These are phyloP conservation scores for Ogataea thermomethanolica DNA, from an alignment of 805 yeast species.

Conservation along the genomic window DNA sequence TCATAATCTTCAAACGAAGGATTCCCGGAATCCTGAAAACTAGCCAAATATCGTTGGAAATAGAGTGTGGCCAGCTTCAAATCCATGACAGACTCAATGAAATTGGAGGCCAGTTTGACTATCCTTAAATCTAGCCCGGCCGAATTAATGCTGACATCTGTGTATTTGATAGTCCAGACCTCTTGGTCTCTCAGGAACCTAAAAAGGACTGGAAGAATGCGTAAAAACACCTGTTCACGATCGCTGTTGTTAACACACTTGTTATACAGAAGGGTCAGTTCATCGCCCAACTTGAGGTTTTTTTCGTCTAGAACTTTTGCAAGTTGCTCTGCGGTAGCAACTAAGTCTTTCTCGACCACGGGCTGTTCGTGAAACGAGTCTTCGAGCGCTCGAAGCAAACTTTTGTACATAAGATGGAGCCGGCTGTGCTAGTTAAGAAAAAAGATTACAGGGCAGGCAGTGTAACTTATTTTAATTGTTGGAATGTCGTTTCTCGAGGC, in stretches of 20 bases:
- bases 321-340: background rate
- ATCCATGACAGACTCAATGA: conserved; percentile 11
- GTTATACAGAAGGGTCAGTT: conserved; percentile 1
- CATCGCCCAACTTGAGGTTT: conserved; percentile 3
- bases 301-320: background rate
- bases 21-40: conserved; percentile 6
- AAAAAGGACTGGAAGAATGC: conserved; percentile 34
- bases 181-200: conserved; percentile 32
- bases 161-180: conserved; percentile 49
- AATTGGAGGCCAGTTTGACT: conserved; percentile 3
- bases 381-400: conserved; percentile 4
- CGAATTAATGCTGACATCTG: conserved; percentile 53
- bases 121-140: conserved; percentile 48
- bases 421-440: conserved; percentile 1
- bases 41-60: conserved; percentile 24
- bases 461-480: conserved; percentile 3
- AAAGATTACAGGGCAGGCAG: conserved; percentile 3
- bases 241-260: conserved; percentile 21
- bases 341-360: background rate
- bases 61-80: conserved; percentile 15
- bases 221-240: conserved; percentile 39
- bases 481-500: conserved; percentile 23
- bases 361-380: background rate
- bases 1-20: conserved; percentile 38
- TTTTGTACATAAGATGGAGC: background rate